Percentiles rank a stretch among this genome's conserved stretches.
phyloP scores from a whole-genome alignment of 805 yeast genomes.

The Martiniozyma abietophila region DNA sequence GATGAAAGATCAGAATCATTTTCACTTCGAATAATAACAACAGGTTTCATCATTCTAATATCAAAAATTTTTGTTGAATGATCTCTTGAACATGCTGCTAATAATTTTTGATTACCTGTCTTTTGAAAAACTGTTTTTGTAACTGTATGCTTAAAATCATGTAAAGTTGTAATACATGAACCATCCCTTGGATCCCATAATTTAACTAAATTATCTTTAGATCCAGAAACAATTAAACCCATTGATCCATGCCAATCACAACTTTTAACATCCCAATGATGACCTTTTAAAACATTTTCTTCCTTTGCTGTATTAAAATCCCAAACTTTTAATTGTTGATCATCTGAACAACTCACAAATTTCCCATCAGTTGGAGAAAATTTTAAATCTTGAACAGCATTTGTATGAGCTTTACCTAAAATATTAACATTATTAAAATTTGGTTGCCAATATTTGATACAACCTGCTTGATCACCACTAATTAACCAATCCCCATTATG shows the following conservation, averaged over 20 bases:
- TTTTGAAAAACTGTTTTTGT: slow-evolving; percentile 72
- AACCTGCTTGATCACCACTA: slow-evolving; percentile 90
- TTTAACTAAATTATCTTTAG: slow-evolving; percentile 88
- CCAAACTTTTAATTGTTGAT: slow-evolving; percentile 85
- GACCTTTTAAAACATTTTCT: slow-evolving; percentile 76
- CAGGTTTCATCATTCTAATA: slow-evolving; percentile 72
- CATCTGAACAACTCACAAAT: slow-evolving; percentile 93
- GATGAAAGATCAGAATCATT: slow-evolving; percentile 79
- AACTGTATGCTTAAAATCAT: slow-evolving; percentile 93
- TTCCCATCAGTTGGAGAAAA: slow-evolving; percentile 87
- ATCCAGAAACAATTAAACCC: slow-evolving; percentile 85
- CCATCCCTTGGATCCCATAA: slow-evolving; percentile 93
- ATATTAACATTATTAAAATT: slow-evolving; percentile 94
- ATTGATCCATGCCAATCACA: slow-evolving; percentile 94
- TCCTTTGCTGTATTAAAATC: slow-evolving; percentile 82
- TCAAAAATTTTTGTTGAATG: slow-evolving; percentile 84
- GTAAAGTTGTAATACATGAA: slow-evolving; percentile 65
- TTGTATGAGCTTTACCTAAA: slow-evolving; percentile 59
- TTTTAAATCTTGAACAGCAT: slow-evolving; percentile 76
- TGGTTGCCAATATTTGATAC: slow-evolving; percentile 94
- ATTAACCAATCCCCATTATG: slow-evolving; percentile 92
- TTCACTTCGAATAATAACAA: slow-evolving; percentile 57
- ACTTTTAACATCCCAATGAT: slow-evolving; percentile 97
- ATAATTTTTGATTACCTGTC: slow-evolving; percentile 55
- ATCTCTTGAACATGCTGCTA: slow-evolving; percentile 86